Evolutionary conservation across 163 green algal species (phyloP), one percentile per base, ranked within the genome.

Genomic region (Scenedesmus sp.): DNA sequence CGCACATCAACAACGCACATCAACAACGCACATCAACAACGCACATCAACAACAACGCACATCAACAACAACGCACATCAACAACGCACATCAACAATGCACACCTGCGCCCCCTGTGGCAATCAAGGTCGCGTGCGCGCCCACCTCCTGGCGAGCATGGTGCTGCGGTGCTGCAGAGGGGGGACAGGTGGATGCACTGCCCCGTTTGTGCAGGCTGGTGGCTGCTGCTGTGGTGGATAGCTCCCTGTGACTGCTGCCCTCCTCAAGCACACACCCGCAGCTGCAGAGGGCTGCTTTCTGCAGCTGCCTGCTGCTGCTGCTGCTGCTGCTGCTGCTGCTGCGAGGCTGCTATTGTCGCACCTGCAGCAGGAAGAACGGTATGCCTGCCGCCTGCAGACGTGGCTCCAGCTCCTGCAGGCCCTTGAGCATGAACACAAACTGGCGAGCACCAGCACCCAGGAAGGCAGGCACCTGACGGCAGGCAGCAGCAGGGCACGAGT

Each of bases 391-490:
- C 49, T 96, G 53, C 80, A 99, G 93, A 76, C 91, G 94, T 12
- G 90, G 85, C 90, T 96, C 89, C 92, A 99, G 81, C 89, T 97
- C 85, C 40, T 88, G 79, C 85, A 99, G 95, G 0, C 97, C 98
- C 10, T 96, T 93, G 51, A 99, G 93, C 96, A 99, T 98, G 94
- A 99, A 99, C 35, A 94, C 95, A 92, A 97, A 99, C 91, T 99
- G 98, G 10, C 98, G 95, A 10, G 97, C 97, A 24, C 98, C 97
- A 7, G 96, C 97, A 49, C 93, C 90, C 46, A 98, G 90, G 91
- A 97, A 98, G 46, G 93, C 94, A 5, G 94, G 93, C 30, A 98
- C 95, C 96, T 97, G 94, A 37, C 42, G 24, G 33, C 51, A 87
- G 30, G 53, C 83, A 81, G 42, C 43, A 68, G 79, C 43, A 85